Evolutionary conservation across 768 basidiomycete species (phyloP).

Genomic region (Boletus coccyginus): DNA sequence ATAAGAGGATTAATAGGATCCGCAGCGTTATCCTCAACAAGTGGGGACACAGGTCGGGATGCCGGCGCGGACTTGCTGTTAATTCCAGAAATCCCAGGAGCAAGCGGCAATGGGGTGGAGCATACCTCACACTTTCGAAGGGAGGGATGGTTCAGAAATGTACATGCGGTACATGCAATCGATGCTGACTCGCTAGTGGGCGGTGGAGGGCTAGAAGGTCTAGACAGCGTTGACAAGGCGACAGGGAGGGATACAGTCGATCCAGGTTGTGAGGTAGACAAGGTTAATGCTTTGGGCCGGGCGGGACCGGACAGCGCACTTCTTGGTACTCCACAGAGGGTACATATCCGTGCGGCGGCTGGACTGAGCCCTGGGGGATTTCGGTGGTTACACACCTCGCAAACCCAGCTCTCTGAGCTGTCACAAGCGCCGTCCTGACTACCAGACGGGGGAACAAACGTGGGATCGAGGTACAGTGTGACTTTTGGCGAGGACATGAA

Average conservation of each 20-base stretch:
- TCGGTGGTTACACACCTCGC: constrained; percentile 82
- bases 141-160: constrained; percentile 84
- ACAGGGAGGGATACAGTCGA: constrained; percentile 34
- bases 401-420: constrained; percentile 69
- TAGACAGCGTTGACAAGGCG: constrained; percentile 16
- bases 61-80: constrained; percentile 60
- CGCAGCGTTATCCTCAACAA: constrained; percentile 22
- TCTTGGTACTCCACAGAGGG: constrained; percentile 79
- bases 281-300: constrained; percentile 31
- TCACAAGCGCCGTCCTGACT: constrained; percentile 31
- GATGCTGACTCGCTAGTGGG: constrained; percentile 26
- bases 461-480: constrained; percentile 61
- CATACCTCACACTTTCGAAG: constrained; percentile 84
- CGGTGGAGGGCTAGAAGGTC: constrained; percentile 20
- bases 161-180: constrained; percentile 81
- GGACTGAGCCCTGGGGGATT: constrained; percentile 79
- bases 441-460: constrained; percentile 22
- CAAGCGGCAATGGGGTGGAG: constrained; percentile 56
- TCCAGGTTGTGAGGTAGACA: constrained; percentile 39
- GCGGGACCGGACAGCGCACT: constrained; percentile 31
- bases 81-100: constrained; percentile 16
- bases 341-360: constrained; percentile 65
- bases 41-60: constrained; percentile 60
- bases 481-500: constrained; percentile 89
- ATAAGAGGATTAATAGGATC: constrained; percentile 47